Percentiles rank a stretch among this genome's conserved stretches.
phyloP scores from a whole-genome alignment of 2,329 filamentous ascomycete genomes.

The Colletotrichum phormii region DNA sequence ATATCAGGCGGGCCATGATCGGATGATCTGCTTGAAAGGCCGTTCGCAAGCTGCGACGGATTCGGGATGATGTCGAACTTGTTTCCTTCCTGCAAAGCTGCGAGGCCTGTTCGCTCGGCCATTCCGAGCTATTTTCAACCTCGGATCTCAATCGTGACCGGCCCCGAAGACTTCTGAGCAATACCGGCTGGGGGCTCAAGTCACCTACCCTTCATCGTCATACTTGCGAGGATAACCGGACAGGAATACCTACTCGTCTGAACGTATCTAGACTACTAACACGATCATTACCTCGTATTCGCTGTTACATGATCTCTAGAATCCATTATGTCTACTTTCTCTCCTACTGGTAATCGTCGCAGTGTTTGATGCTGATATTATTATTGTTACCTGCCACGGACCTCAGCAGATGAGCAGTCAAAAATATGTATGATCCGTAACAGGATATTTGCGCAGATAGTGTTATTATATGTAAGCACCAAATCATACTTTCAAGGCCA shows the following conservation, averaged over 20 bases:
- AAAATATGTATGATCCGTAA: neutral
- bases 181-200: neutral
- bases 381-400: neutral
- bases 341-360: neutral
- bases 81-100: neutral
- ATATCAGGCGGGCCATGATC: neutral
- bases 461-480: neutral
- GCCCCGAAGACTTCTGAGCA: neutral
- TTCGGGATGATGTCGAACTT: neutral
- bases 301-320: neutral
- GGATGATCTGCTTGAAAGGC: constrained; percentile 1
- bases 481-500: neutral
- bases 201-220: neutral
- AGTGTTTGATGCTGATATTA: neutral
- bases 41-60: constrained; percentile 16
- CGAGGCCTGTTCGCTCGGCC: neutral
- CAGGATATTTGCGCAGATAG: neutral
- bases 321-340: neutral
- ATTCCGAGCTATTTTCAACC: neutral
- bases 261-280: neutral
- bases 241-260: neutral
- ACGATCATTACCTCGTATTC: neutral
- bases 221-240: neutral
- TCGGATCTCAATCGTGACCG: neutral
- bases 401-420: neutral